Conservation (phyloP, 1,139 yeast genomes). For the Debaryomycetaceae sp. region DNA sequence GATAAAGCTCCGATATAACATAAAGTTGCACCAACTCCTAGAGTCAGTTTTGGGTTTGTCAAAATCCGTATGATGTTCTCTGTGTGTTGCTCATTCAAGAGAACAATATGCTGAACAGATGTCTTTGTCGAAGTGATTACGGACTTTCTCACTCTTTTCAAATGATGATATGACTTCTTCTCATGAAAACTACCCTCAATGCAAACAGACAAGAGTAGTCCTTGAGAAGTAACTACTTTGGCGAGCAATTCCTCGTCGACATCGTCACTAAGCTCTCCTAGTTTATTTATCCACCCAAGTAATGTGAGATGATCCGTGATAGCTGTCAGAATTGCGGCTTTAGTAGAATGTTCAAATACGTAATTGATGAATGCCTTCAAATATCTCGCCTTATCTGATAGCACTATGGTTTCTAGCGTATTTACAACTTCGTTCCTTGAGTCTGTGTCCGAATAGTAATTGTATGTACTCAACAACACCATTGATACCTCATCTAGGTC, state of each 20-base stretch:
- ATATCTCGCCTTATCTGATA: constrained; percentile 23
- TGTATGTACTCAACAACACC: constrained; percentile 40
- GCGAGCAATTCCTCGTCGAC: constrained; percentile 9
- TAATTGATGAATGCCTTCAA: constrained; percentile 33
- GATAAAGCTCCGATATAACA: constrained; percentile 40
- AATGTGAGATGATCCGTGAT: constrained; percentile 53
- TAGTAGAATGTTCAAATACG: constrained; percentile 30
- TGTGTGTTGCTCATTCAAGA: neutral
- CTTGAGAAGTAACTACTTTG: constrained; percentile 17
- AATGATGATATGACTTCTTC: constrained; percentile 25
- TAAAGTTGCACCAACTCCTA: constrained; percentile 5
- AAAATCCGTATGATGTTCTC: neutral
- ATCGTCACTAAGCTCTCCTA: constrained; percentile 20
- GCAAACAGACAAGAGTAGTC: constrained; percentile 18
- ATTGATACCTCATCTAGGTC: constrained; percentile 20
- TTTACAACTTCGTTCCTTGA: constrained; percentile 42
- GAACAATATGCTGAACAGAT: constrained; percentile 19
- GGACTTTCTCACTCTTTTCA: constrained; percentile 45
- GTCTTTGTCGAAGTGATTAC: constrained; percentile 36
- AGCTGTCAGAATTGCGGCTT: constrained; percentile 38
- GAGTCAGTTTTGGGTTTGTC: constrained; percentile 1
- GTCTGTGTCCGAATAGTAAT: constrained; percentile 48
- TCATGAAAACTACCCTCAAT: constrained; percentile 7
- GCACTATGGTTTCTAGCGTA: constrained; percentile 33
- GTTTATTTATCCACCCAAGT: constrained; percentile 51